A percentile compares a stretch with the other conserved stretches of the same genome.
phyloP scores from a whole-genome alignment of 805 yeast species.

The Pichia rugopelliculosa region DNA sequence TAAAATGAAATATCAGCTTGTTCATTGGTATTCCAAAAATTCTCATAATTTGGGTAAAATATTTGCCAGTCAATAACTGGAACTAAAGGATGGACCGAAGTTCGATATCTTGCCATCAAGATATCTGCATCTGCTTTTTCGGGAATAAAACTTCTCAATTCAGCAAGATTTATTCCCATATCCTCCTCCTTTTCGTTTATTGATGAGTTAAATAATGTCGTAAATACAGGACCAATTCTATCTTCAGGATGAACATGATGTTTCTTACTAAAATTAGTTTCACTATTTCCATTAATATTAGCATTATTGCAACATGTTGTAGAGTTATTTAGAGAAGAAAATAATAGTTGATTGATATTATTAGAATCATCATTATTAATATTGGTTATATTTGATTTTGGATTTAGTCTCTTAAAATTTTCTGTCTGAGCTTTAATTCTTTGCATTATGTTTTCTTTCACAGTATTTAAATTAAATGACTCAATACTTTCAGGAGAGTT shows the following conservation, averaged over 20 bases:
- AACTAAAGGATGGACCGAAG: conserved; percentile 48
- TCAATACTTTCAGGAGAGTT: neutral
- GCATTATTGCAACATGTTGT: neutral
- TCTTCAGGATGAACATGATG: conserved; percentile 8
- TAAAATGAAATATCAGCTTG: conserved; percentile 37
- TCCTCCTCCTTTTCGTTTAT: conserved; percentile 7
- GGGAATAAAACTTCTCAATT: conserved; percentile 38
- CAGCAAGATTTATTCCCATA: conserved; percentile 21
- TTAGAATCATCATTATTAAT: neutral
- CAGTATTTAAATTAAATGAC: neutral
- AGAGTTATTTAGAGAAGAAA: neutral
- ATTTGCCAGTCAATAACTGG: conserved; percentile 44
- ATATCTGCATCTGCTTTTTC: conserved; percentile 38
- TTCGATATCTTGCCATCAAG: conserved; percentile 40
- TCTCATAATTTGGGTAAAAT: conserved; percentile 39
- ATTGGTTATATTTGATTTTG: neutral
- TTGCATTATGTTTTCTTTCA: neutral
- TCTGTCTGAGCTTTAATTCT: neutral
- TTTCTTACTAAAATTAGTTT: conserved; percentile 1
- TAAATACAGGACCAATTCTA: conserved; percentile 19
- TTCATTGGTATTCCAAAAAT: conserved; percentile 36
- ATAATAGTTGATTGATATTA: neutral
- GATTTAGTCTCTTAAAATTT: neutral
- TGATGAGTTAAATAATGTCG: conserved; percentile 22
- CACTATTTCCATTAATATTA: neutral